Conservation (phyloP, 73 alveolate species). For the Halteria grandinella region DNA sequence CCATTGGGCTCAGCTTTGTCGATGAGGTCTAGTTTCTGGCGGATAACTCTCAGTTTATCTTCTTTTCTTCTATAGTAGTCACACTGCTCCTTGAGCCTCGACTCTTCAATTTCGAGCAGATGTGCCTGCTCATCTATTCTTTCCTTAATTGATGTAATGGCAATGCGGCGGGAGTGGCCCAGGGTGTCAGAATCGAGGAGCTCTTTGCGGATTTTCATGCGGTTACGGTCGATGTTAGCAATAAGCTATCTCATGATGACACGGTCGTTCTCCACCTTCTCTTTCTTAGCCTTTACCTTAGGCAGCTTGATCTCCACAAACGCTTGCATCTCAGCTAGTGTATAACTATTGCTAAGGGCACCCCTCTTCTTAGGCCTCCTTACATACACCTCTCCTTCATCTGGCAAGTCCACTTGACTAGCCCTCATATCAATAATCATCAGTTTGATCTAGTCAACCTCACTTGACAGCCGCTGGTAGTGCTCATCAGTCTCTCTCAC, state of each 20-base stretch:
- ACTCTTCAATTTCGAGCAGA: constrained; percentile 20
- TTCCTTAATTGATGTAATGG: constrained; percentile 8
- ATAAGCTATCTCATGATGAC: constrained; percentile 6
- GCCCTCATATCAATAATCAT: constrained; percentile 22
- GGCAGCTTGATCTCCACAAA: constrained; percentile 29
- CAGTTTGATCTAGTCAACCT: constrained; percentile 15
- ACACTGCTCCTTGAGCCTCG: not conserved
- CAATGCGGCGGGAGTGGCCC: constrained; percentile 4
- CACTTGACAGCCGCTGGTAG: not conserved
- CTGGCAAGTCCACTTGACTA: not conserved
- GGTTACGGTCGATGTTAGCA: constrained; percentile 24
- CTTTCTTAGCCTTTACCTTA: constrained; percentile 1
- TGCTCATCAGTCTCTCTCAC: not conserved
- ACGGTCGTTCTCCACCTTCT: constrained; percentile 22
- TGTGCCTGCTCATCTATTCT: constrained; percentile 44
- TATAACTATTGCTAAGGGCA: too few relatives aligned
- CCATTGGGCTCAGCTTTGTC: constrained; percentile 15
- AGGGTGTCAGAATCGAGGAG: not conserved
- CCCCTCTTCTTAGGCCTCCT: too few relatives aligned
- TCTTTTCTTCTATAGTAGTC: constrained; percentile 12
- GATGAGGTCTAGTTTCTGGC: not conserved
- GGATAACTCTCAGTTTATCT: constrained; percentile 26
- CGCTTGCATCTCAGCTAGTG: constrained; percentile 22
- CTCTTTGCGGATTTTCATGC: constrained; percentile 45
- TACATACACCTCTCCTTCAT: too few relatives aligned